Percentiles rank a stretch among this genome's conserved stretches.
Evolutionary conservation across 768 basidiomycete genomes (phyloP).

Genomic region (Trametes elegans): DNA sequence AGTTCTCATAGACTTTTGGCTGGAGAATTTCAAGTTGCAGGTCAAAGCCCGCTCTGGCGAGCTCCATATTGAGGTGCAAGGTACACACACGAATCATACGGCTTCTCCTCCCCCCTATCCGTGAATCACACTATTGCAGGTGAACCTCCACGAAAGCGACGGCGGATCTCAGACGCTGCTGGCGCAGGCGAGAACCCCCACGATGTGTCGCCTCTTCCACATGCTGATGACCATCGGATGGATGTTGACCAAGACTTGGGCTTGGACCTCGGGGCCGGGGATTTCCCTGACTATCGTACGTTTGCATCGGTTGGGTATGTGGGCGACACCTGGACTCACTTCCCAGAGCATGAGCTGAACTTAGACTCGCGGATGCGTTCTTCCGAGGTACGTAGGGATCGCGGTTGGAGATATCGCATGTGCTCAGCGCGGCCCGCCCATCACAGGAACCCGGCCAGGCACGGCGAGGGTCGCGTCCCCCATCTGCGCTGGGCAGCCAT

Average conservation of each 20-base stretch:
- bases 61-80: constrained; percentile 39
- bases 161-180: constrained; percentile 33
- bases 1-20: constrained; percentile 72
- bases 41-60: constrained; percentile 57
- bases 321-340: neutral
- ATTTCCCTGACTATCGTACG: constrained; percentile 17
- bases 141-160: constrained; percentile 47
- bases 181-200: neutral
- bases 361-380: constrained; percentile 40
- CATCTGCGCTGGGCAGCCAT: constrained; percentile 48
- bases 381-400: constrained; percentile 64
- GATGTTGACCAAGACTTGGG: constrained; percentile 28
- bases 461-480: constrained; percentile 64
- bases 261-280: constrained; percentile 17
- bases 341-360: constrained; percentile 10
- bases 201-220: neutral
- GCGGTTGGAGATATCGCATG: too few relatives aligned
- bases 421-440: constrained; percentile 28
- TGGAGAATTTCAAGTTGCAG: constrained; percentile 66
- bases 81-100: constrained; percentile 23
- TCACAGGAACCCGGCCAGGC: constrained; percentile 78
- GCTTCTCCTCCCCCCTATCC: neutral
- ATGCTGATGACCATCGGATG: neutral
- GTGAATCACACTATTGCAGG: constrained; percentile 27
- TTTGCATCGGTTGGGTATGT: neutral